A percentile compares a stretch with the other conserved stretches of the same genome.
Evolutionary conservation across 2,329 filamentous ascomycete species (phyloP).

Genomic region (Pseudogymnoascus sp.): DNA sequence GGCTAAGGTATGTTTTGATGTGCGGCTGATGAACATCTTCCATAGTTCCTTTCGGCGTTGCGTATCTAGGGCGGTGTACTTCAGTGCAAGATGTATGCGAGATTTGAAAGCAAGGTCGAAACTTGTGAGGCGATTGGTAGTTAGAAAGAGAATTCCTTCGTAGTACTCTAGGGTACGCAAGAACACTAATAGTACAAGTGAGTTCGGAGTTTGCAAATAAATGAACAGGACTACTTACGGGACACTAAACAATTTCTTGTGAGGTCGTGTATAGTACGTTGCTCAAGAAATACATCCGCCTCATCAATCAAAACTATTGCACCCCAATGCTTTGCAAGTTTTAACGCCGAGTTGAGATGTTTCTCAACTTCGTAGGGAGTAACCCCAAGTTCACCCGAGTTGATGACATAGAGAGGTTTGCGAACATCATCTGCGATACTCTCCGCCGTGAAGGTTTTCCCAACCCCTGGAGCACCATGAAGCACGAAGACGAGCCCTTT

Average conservation of each 20-base stretch:
- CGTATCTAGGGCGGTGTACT: conserved; percentile 22
- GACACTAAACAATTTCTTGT: conserved; percentile 27
- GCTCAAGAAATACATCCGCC: conserved; percentile 32
- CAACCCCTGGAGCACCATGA: neutral
- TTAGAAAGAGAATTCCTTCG: conserved; percentile 32
- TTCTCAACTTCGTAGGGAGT: conserved; percentile 1
- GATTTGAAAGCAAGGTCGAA: conserved; percentile 32
- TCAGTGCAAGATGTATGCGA: conserved; percentile 27
- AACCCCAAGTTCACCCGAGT: conserved; percentile 24
- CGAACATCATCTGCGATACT: conserved; percentile 29
- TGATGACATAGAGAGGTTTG: conserved; percentile 28
- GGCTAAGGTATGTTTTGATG: neutral
- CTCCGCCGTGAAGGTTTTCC: conserved; percentile 24
- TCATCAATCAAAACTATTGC: conserved; percentile 31
- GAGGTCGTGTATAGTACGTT: conserved; percentile 24
- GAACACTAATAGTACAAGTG: conserved; percentile 34
- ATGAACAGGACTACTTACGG: conserved; percentile 24
- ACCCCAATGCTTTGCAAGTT: conserved; percentile 21
- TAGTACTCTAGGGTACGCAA: conserved; percentile 33
- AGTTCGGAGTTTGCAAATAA: conserved; percentile 34
- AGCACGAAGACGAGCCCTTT: neutral
- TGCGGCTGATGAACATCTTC: conserved; percentile 13
- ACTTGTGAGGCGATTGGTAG: conserved; percentile 29
- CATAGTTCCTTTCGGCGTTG: conserved; percentile 20
- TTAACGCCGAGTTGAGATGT: conserved; percentile 15